Conservation (phyloP, 2,329 filamentous ascomycete species). For the Fusarium sp. region DNA sequence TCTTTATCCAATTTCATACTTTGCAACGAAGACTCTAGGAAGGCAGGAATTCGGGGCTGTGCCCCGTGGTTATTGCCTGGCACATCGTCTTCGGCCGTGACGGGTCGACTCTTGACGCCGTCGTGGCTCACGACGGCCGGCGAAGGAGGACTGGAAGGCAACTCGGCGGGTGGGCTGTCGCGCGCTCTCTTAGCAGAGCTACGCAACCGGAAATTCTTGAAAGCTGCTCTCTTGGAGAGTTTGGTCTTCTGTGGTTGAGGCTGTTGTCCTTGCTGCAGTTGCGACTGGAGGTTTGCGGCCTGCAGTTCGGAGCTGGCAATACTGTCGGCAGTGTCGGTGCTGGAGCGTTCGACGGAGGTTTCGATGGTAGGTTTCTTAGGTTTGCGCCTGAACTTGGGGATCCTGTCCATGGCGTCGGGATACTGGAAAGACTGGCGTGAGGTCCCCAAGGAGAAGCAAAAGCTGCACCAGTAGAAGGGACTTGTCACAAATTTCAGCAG, state of each 20-base stretch:
- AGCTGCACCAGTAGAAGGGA: constrained; percentile 25
- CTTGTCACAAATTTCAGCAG: constrained; percentile 23
- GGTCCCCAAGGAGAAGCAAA: constrained; percentile 22
- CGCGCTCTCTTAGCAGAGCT: constrained; percentile 60
- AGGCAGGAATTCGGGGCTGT: constrained; percentile 52
- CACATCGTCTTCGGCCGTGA: constrained; percentile 34
- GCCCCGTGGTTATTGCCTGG: constrained; percentile 27
- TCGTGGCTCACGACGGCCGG: constrained; percentile 54
- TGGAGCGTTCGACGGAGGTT: constrained; percentile 53
- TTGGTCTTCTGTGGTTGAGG: constrained; percentile 39
- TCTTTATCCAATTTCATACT: constrained; percentile 46
- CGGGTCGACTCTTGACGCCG: constrained; percentile 47
- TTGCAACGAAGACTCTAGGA: constrained; percentile 53
- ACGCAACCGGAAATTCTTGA: constrained; percentile 59
- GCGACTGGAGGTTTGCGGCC: constrained; percentile 37
- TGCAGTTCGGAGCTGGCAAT: constrained; percentile 44
- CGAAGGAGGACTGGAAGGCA: constrained; percentile 47
- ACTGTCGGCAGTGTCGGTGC: constrained; percentile 46
- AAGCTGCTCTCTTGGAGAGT: constrained; percentile 53
- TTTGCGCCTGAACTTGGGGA: constrained; percentile 58
- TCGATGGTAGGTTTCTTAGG: constrained; percentile 58
- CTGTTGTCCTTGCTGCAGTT: constrained; percentile 34
- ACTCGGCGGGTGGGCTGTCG: constrained; percentile 54
- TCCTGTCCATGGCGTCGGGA: constrained; percentile 54
- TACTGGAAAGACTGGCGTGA: constrained; percentile 21